Evolutionary conservation across 2,329 filamentous ascomycete species (phyloP).

Genomic region (Xenosphaeropsis pyriputrescens): DNA sequence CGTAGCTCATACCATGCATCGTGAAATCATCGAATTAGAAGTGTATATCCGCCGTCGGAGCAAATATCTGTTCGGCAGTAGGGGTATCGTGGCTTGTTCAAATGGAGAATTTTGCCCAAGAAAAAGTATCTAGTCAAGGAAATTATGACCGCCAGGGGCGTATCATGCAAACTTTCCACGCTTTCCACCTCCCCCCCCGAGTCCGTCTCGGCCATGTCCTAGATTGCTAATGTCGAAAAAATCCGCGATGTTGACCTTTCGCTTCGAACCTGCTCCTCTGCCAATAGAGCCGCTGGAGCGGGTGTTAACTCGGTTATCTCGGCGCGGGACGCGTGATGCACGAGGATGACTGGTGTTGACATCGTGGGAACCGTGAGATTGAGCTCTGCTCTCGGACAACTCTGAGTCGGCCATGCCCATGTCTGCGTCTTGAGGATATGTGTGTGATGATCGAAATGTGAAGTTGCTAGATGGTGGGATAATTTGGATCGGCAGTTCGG

Average conservation of each 20-base stretch:
- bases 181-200: constrained; percentile 17
- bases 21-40: too few relatives aligned
- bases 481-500: constrained; percentile 15
- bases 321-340: constrained; percentile 10
- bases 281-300: constrained; percentile 25
- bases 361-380: constrained; percentile 13
- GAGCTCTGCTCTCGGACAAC: constrained; percentile 31
- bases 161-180: constrained; percentile 17
- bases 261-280: constrained; percentile 54
- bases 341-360: constrained; percentile 11
- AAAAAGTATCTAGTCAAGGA: too few relatives aligned
- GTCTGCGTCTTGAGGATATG: constrained; percentile 41
- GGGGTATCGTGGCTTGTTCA: too few relatives aligned
- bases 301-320: constrained; percentile 9
- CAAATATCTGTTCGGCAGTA: too few relatives aligned
- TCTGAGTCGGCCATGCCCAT: constrained; percentile 46
- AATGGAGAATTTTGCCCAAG: too few relatives aligned
- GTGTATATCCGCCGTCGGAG: too few relatives aligned
- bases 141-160: too few relatives aligned
- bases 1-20: too few relatives aligned
- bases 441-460: constrained; percentile 52
- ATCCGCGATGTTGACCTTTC: constrained; percentile 58
- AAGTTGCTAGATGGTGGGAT: constrained; percentile 45
- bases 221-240: constrained; percentile 59
- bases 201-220: constrained; percentile 43